Base-by-base conservation (phyloP, 2,329 filamentous ascomycete genomes). In the Fusarium tanahbumbuense region DNA sequence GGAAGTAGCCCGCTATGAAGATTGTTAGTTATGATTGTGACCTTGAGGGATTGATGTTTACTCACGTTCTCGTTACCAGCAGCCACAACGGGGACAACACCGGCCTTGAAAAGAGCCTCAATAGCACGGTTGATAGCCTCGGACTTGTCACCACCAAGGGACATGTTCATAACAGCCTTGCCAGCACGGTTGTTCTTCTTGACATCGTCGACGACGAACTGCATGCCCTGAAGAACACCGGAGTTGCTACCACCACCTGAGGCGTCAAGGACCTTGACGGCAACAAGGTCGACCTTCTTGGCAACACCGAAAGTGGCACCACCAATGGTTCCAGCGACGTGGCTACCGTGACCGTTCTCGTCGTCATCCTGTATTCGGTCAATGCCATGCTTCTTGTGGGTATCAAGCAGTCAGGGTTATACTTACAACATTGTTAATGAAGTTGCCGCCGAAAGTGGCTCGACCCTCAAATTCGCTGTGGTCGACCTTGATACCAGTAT, bases 131-230 rank as follows among this genome's bases (percentile, higher is more conserved):
- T 89, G 76, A 88, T 76, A 25, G 86, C 84, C 3, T 72, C 63
- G 10, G 85, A 88, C 44, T 70, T 75, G 60, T 78, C 76, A 28
- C 87, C 86, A 61, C 87, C 87, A 22, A 90, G 82, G 6, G 88
- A 89, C 86, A 90, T 88, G 83, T 89, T 90, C 83, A 90, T 85
- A 71, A 90, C 84, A 59, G 85, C 82, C 74, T 86, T 87, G 74
- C 86, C 86, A n/a, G 67, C 62, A 34, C 83, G 76, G 23, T 80
- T 80, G 66, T 79, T 79, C 37, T 76, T 57, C 44, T 75, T 69
- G 42, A 81, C 87, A 67, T 88, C 82, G n/a, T 82, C 68, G 46
- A 83, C 80, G 46, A 88, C 82, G 66, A 75, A 90, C 72, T 89
- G 82, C 79, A 91, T 84, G 65, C 89, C 89, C n/a, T 82, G 78